Evolutionary conservation across 2,329 filamentous ascomycete species (phyloP).

Genomic region (Claviceps citrina): DNA sequence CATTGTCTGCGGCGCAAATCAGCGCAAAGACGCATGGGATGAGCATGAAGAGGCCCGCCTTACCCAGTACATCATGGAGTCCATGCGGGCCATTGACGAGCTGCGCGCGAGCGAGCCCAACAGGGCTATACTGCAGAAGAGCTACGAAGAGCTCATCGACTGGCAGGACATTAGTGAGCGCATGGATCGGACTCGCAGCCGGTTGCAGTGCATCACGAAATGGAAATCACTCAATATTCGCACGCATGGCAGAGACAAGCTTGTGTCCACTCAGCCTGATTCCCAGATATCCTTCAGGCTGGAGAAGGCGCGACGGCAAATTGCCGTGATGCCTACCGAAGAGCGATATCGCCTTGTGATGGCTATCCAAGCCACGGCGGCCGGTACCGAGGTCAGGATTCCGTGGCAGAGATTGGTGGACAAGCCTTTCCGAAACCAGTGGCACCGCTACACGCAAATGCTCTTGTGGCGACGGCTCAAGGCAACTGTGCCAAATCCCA

Average conservation of each 20-base stretch:
- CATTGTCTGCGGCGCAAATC: constrained; percentile 39
- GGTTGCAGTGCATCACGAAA: constrained; percentile 53
- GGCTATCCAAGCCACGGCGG: constrained; percentile 27
- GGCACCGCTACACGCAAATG: constrained; percentile 22
- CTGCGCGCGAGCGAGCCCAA: constrained; percentile 19
- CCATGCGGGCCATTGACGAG: constrained; percentile 32
- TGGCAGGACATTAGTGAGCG: constrained; percentile 49
- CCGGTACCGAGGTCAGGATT: constrained; percentile 29
- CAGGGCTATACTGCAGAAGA: constrained; percentile 18
- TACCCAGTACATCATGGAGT: constrained; percentile 34
- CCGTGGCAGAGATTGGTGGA: constrained; percentile 32
- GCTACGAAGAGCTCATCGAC: constrained; percentile 41
- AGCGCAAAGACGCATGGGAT: constrained; percentile 41
- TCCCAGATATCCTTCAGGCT: constrained; percentile 25
- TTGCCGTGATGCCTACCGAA: constrained; percentile 25
- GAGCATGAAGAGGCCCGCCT: constrained; percentile 43
- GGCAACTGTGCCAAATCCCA: constrained; percentile 18
- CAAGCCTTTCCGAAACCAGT: constrained; percentile 23
- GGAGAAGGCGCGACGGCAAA: constrained; percentile 27
- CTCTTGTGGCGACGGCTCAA: constrained; percentile 26
- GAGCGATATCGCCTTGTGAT: constrained; percentile 30
- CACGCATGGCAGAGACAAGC: constrained; percentile 18
- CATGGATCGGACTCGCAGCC: constrained; percentile 46
- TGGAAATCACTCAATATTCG: constrained; percentile 37
- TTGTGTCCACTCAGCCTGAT: constrained; percentile 18